Evolutionary conservation across 2,329 filamentous ascomycete species (phyloP).

Genomic region (Blastomyces percursus): DNA sequence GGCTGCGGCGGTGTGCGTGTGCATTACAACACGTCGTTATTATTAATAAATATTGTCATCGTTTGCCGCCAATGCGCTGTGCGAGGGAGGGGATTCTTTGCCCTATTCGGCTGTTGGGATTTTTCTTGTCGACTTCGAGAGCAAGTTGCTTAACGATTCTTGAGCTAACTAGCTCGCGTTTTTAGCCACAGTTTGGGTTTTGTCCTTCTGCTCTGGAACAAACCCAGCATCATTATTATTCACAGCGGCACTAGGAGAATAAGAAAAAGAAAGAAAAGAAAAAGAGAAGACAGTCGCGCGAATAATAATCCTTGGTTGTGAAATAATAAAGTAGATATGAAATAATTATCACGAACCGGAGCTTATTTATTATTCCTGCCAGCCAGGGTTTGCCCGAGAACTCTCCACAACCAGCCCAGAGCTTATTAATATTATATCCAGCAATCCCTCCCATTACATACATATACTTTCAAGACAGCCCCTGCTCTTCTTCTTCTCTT

Average conservation of each 20-base stretch:
- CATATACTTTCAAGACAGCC: too few relatives aligned
- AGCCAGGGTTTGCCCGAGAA: not conserved
- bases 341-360: too few relatives aligned
- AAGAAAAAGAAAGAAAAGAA: too few relatives aligned
- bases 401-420: not conserved
- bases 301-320: not conserved
- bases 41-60: too few relatives aligned
- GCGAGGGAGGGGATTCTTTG: not conserved
- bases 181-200: not conserved
- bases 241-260: too few relatives aligned
- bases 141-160: not conserved
- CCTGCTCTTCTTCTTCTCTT: not conserved
- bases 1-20: too few relatives aligned
- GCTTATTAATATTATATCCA: not conserved
- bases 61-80: not conserved
- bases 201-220: not conserved
- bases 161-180: not conserved
- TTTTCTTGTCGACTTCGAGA: not conserved
- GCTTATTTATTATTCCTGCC: too few relatives aligned
- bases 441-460: too few relatives aligned
- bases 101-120: not conserved
- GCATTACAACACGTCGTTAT: not conserved
- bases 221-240: not conserved
- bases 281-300: not conserved
- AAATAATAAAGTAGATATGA: not conserved